A percentile compares a stretch with the other conserved stretches of the same genome.
These are phyloP conservation scores for Pontederia crassipes DNA, from an alignment of 176 grass and related monocot species.

Conservation along the genomic window DNA sequence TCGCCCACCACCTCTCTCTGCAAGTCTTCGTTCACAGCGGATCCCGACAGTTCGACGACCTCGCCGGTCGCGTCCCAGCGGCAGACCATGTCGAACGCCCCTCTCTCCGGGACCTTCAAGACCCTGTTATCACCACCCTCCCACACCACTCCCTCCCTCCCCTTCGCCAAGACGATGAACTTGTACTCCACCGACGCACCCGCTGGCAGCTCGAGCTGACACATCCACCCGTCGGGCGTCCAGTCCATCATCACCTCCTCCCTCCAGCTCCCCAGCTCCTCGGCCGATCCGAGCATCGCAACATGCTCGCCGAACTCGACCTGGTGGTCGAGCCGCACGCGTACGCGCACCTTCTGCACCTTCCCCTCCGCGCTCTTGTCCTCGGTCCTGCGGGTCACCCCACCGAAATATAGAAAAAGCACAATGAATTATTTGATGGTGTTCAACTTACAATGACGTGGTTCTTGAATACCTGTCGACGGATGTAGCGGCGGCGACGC, in stretches of 20 bases:
- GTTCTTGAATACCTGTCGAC: slow-evolving; percentile 22
- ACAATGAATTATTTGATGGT: neutral
- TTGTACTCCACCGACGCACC: slow-evolving; percentile 55
- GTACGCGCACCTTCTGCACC: slow-evolving; percentile 28
- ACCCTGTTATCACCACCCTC: slow-evolving; percentile 58
- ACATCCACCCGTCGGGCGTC: slow-evolving; percentile 66
- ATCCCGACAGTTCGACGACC: slow-evolving; percentile 25
- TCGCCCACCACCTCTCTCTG: slow-evolving; percentile 3
- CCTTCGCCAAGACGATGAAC: slow-evolving; percentile 57
- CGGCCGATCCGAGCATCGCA: slow-evolving; percentile 49
- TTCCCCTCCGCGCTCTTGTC: slow-evolving; percentile 26
- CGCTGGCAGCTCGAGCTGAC: slow-evolving; percentile 43
- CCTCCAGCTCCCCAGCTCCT: slow-evolving; percentile 77
- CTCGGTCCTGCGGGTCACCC: slow-evolving; percentile 33
- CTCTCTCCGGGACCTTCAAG: slow-evolving; percentile 45
- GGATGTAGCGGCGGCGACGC: slow-evolving; percentile 21
- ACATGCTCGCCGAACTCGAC: slow-evolving; percentile 86
- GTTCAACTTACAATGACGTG: neutral
- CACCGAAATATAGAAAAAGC: neutral
- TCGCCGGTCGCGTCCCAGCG: slow-evolving; percentile 77
- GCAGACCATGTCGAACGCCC: slow-evolving; percentile 48
- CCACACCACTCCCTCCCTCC: slow-evolving; percentile 51
- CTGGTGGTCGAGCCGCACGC: slow-evolving; percentile 55
- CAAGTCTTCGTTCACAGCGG: slow-evolving; percentile 10
- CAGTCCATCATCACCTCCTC: slow-evolving; percentile 52